Conservation (phyloP, 2,329 filamentous ascomycete genomes). For the Fusarium sp. region DNA sequence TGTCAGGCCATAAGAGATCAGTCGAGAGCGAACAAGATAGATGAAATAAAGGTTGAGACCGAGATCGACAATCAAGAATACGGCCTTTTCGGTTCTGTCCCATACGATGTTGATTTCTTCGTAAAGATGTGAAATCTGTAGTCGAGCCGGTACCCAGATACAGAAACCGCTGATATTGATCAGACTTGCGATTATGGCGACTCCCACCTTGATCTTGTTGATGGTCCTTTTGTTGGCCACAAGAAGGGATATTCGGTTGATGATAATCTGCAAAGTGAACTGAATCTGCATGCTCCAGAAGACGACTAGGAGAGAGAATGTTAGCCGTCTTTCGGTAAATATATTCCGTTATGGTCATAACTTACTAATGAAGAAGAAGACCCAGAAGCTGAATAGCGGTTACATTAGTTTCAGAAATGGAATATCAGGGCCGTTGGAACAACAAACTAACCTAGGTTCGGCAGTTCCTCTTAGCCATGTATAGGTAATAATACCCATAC, state of each 20-base stretch:
- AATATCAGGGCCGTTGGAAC: neutral
- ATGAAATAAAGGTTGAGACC: constrained; percentile 34
- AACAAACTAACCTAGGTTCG: constrained; percentile 14
- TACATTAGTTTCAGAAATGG: neutral
- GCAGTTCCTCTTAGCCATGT: constrained; percentile 16
- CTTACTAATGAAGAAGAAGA: constrained; percentile 37
- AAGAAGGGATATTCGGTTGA: constrained; percentile 32
- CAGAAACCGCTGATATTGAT: constrained; percentile 35
- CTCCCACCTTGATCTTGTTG: constrained; percentile 26
- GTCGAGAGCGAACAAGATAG: constrained; percentile 26
- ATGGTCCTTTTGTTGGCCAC: constrained; percentile 23
- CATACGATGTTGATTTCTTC: constrained; percentile 35
- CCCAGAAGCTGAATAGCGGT: constrained; percentile 15
- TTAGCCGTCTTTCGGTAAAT: neutral
- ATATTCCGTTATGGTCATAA: too few species aligned
- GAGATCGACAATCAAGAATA: constrained; percentile 29
- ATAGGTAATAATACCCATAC: constrained; percentile 29
- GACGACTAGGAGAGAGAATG: constrained; percentile 10
- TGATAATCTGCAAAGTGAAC: constrained; percentile 34
- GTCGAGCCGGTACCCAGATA: constrained; percentile 30
- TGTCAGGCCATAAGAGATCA: constrained; percentile 24
- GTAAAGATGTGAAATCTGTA: constrained; percentile 24
- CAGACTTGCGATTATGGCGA: constrained; percentile 16
- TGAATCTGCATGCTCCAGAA: constrained; percentile 37
- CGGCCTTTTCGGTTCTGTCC: constrained; percentile 33